Percentiles rank a stretch among this genome's conserved stretches.
phyloP scores from a whole-genome alignment of 129 eudicot species.

The Flaveria robusta region DNA sequence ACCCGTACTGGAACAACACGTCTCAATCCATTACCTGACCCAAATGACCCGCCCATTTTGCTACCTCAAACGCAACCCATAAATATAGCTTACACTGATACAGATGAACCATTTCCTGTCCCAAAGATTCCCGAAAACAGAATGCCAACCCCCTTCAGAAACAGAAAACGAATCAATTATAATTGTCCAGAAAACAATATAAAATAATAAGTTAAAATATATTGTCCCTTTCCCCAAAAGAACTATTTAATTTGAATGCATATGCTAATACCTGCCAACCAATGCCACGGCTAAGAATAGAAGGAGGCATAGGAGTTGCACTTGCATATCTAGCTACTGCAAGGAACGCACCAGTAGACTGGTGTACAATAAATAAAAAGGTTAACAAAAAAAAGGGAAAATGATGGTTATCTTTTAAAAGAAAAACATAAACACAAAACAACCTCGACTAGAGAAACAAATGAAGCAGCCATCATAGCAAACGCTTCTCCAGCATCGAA shows the following conservation, averaged over 20 bases:
- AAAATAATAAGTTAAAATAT: too few species aligned
- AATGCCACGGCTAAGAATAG: conserved; percentile 94
- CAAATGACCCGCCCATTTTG: background rate
- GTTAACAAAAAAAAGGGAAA: background rate
- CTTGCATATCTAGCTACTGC: conserved; percentile 94
- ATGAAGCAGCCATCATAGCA: conserved; percentile 96
- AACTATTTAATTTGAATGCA: background rate
- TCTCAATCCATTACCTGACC: background rate
- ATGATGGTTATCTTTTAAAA: conserved; percentile 8
- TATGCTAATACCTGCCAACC: conserved; percentile 86
- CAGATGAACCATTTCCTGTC: conserved; percentile 91
- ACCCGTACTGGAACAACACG: background rate
- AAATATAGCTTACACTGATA: conserved; percentile 68
- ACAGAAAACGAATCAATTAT: conserved; percentile 4
- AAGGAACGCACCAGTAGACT: conserved; percentile 93
- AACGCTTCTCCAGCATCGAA: conserved; percentile 98
- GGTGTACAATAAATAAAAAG: background rate
- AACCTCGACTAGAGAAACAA: conserved; percentile 90
- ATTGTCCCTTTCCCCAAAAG: too few species aligned
- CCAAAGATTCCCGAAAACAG: conserved; percentile 88
- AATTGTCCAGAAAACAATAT: background rate
- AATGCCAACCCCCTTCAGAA: conserved; percentile 80
- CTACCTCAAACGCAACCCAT: background rate
- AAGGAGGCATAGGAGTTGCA: conserved; percentile 92
- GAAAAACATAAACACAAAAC: conserved; percentile 33